Conservation (phyloP, 768 basidiomycete genomes). For the Chalciporus sphaerocephalus region DNA sequence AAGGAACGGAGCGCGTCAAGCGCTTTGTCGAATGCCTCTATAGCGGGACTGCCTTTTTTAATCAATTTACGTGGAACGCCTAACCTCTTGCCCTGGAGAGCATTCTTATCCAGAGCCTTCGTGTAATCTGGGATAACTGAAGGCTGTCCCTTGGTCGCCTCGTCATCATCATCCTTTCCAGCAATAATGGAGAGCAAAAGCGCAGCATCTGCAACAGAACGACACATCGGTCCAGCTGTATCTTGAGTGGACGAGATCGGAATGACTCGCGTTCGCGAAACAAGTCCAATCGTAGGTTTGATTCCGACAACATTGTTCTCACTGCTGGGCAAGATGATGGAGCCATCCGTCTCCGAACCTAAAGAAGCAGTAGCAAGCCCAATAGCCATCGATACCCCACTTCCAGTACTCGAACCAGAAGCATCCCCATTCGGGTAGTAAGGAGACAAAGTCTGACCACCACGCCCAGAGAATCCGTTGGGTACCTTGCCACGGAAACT, state of each 20-base stretch:
- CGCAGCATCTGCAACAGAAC: constrained; percentile 53
- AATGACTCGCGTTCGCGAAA: constrained; percentile 48
- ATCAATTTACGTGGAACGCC: constrained; percentile 46
- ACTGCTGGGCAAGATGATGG: constrained; percentile 42
- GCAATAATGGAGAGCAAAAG: constrained; percentile 51
- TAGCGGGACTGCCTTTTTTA: constrained; percentile 17
- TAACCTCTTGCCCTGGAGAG: constrained; percentile 48
- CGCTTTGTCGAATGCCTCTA: constrained; percentile 38
- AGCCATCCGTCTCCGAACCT: constrained; percentile 49
- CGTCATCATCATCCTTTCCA: constrained; percentile 50
- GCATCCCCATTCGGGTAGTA: constrained; percentile 41
- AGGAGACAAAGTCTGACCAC: constrained; percentile 41
- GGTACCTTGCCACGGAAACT: constrained; percentile 38
- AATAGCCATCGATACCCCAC: constrained; percentile 39
- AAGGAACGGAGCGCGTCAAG: constrained; percentile 35
- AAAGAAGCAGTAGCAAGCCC: constrained; percentile 42
- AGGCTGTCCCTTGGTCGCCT: constrained; percentile 50
- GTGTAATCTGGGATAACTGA: constrained; percentile 49
- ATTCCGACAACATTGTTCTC: constrained; percentile 41
- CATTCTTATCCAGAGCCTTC: constrained; percentile 45
- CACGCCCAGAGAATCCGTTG: constrained; percentile 44
- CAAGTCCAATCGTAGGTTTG: constrained; percentile 39
- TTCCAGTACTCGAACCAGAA: constrained; percentile 42
- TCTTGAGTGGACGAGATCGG: constrained; percentile 58
- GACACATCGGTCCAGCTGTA: constrained; percentile 54